Conservation (phyloP, 1,284 basidiomycete species). For the Ceratobasidium sp. region DNA sequence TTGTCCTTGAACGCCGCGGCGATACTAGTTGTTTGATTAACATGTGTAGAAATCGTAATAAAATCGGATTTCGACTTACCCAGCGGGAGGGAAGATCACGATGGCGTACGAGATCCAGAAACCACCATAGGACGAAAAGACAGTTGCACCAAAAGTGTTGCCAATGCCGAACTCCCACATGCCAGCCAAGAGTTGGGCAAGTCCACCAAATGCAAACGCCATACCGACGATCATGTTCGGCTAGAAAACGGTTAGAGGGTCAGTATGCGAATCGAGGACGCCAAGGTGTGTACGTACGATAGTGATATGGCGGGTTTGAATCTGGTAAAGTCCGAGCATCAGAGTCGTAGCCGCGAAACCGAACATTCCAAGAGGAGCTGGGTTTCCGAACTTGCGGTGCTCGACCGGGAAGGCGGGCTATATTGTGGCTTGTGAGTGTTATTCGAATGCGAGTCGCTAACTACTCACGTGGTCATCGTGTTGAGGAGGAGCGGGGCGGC, state of each 20-base stretch:
- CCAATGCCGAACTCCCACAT: constrained; percentile 48
- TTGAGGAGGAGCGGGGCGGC: background rate
- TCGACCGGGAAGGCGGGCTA: constrained; percentile 43
- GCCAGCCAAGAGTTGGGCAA: constrained; percentile 52
- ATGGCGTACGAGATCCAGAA: constrained; percentile 47
- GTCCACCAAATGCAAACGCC: constrained; percentile 49
- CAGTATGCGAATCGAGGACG: constrained; percentile 38
- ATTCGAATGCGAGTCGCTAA: background rate
- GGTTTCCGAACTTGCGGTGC: constrained; percentile 53
- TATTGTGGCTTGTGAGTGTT: constrained; percentile 4
- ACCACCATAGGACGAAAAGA: constrained; percentile 48
- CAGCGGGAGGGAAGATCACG: constrained; percentile 40
- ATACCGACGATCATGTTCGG: constrained; percentile 52
- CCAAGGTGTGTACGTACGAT: constrained; percentile 1
- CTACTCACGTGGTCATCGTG: constrained; percentile 15
- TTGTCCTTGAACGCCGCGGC: constrained; percentile 34
- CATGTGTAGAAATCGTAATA: background rate
- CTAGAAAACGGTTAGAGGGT: constrained; percentile 20
- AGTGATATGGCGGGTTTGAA: constrained; percentile 46
- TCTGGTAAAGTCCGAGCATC: constrained; percentile 55
- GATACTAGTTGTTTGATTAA: constrained; percentile 37
- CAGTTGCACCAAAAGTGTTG: constrained; percentile 58
- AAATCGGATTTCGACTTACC: background rate
- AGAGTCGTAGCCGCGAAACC: constrained; percentile 60
- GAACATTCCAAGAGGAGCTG: constrained; percentile 56